Evolutionary conservation across 2,329 filamentous ascomycete genomes (phyloP).

Genomic region (Cercospora berteroae): DNA sequence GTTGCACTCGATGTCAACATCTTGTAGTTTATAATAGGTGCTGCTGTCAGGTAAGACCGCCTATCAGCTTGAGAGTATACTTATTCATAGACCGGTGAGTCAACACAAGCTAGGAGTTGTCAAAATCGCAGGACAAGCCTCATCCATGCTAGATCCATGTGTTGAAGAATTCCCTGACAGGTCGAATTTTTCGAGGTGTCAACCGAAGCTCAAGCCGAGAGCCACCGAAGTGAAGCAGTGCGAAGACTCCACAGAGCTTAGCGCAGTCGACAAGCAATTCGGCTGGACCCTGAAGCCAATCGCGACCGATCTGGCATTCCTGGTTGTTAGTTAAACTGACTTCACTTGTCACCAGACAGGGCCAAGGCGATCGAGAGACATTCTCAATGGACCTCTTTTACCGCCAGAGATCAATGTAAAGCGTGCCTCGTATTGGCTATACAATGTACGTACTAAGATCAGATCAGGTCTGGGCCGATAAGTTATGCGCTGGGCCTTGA

Average conservation of each 20-base stretch:
- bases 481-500: no score
- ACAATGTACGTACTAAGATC: no score
- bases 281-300: neutral
- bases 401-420: no score
- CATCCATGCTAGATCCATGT: neutral
- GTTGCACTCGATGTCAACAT: neutral
- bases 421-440: no score
- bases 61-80: neutral
- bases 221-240: neutral
- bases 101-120: neutral
- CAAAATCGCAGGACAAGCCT: neutral
- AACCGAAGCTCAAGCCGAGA: neutral
- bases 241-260: neutral
- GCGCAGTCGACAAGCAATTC: neutral
- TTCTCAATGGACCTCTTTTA: no score
- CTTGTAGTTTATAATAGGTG: neutral
- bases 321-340: neutral
- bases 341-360: neutral
- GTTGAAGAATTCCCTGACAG: neutral
- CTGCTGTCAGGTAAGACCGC: neutral
- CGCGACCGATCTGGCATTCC: neutral
- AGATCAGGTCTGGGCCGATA: no score
- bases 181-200: neutral
- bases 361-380: no score
- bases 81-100: neutral